Base-by-base conservation (phyloP, 495 filamentous ascomycete species). In the Hyaloscypha variabilis region DNA sequence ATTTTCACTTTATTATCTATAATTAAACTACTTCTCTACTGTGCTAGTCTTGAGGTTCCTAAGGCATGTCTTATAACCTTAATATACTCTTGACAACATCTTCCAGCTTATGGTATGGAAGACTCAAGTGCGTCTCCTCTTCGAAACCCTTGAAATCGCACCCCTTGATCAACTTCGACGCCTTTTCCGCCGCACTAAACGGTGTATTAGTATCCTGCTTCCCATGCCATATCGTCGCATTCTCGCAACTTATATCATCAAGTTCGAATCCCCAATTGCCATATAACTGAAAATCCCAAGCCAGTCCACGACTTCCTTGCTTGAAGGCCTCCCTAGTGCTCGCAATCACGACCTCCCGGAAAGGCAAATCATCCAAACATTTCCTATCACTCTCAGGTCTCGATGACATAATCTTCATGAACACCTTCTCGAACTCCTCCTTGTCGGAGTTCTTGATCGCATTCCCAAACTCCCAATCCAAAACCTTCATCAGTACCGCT, bases 221-320 rank as follows among this genome's bases (percentile, higher is more conserved):
- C 14, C 66, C 66, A 65, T 68, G 62, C 66, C 61, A 64, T 24
- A 68, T 14, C n/a, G 3, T 34, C 17, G 63, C 57, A 17, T 36
- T 65, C 30, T 34, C 50, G 11, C 54, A 25, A 26, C 56, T 29
- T 13, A 68, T 57, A 11, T 64, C 62, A 11, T 65, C 30, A 5
- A 68, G 36, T 14, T 57, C 50, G 54, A 68, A 68, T 21, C 66
- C 66, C 62, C 62, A 65, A 2, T 50, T 21, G 24, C 31, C 24
- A 30, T 24, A n/a, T 19, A 68, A 26, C 30, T 46, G 42, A 31
- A 8, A 36, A 53, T 64, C 62, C 50, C 10, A n/a, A 2, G 10
- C 62, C 10, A 19, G 4, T 6, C 66, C 66, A 24, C 51, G 14
- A 8, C 54, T 39, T 14, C 49, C 66, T 21, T 49, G 29, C 25